These are phyloP conservation scores for Anthostomella pinea DNA, from an alignment of 2,329 filamentous ascomycete species.

Conservation along the genomic window DNA sequence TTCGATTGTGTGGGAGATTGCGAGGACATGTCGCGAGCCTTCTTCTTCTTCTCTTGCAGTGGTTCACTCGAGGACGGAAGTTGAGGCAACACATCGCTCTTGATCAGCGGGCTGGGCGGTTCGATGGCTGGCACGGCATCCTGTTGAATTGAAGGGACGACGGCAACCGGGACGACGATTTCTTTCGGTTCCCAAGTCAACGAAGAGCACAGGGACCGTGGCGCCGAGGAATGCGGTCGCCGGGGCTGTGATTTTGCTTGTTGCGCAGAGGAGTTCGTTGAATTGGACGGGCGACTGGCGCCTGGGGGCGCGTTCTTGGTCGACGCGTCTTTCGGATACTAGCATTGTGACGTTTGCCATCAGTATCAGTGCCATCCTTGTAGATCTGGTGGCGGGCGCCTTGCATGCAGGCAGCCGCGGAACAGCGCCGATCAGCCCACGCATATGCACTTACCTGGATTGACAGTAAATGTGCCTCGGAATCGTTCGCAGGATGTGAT, in stretches of 20 bases:
- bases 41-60: slow-evolving; percentile 27
- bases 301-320: slow-evolving; percentile 12
- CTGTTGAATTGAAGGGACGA: slow-evolving; percentile 5
- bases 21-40: slow-evolving; percentile 43
- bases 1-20: slow-evolving; percentile 57
- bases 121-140: slow-evolving; percentile 11
- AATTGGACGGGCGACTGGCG: neutral
- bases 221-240: slow-evolving; percentile 1
- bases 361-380: slow-evolving; percentile 32
- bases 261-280: slow-evolving; percentile 5
- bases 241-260: slow-evolving; percentile 5
- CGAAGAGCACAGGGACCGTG: slow-evolving; percentile 4
- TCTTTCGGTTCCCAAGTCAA: slow-evolving; percentile 6
- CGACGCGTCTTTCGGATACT: slow-evolving; percentile 24
- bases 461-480: too few relatives aligned
- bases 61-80: slow-evolving; percentile 5
- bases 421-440: slow-evolving; percentile 1
- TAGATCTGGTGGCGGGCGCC: slow-evolving; percentile 2
- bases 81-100: slow-evolving; percentile 16
- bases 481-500: too few relatives aligned
- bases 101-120: slow-evolving; percentile 11
- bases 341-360: slow-evolving; percentile 10
- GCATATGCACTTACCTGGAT: slow-evolving; percentile 10
- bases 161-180: slow-evolving; percentile 2
- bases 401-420: neutral